Percentiles rank a stretch among this genome's conserved stretches.
phyloP scores from a whole-genome alignment of 176 grass and related monocot genomes.

The Pontederia paniculata region DNA sequence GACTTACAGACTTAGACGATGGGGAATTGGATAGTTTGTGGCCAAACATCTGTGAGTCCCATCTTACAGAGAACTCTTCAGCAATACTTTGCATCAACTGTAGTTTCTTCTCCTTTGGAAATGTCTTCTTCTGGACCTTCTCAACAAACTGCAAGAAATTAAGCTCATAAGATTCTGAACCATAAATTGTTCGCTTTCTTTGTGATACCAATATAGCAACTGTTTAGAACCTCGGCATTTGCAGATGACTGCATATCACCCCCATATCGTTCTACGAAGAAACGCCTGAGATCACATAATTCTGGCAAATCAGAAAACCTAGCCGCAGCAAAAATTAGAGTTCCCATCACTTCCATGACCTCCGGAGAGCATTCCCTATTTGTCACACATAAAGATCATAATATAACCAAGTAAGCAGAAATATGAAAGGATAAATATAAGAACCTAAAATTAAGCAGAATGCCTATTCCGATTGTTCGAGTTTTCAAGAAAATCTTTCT shows the following conservation, averaged over 20 bases:
- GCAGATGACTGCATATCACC: constrained; percentile 53
- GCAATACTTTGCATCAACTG: constrained; percentile 60
- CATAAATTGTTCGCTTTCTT: too few species aligned
- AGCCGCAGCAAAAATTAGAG: constrained; percentile 75
- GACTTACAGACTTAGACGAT: constrained; percentile 41
- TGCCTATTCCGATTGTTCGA: too few species aligned
- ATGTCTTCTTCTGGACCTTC: constrained; percentile 64
- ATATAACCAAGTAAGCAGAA: background rate
- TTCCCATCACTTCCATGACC: constrained; percentile 68
- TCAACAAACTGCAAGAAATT: constrained; percentile 62
- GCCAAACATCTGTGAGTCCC: constrained; percentile 41
- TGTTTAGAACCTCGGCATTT: constrained; percentile 54
- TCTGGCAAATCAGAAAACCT: constrained; percentile 92
- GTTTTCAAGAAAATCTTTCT: too few species aligned
- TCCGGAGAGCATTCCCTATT: constrained; percentile 85
- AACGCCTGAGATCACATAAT: constrained; percentile 61
- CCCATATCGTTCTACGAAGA: constrained; percentile 62
- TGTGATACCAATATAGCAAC: too few species aligned
- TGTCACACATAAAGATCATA: constrained; percentile 18
- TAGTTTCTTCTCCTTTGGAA: constrained; percentile 73
- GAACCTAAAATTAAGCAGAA: too few species aligned
- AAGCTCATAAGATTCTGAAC: constrained; percentile 11
- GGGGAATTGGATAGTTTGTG: constrained; percentile 31
- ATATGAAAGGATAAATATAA: background rate
- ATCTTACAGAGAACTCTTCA: constrained; percentile 54